Evolutionary conservation across 805 yeast species (phyloP), one percentile per base, ranked within the genome.

Genomic region (Candida wancherniae): DNA sequence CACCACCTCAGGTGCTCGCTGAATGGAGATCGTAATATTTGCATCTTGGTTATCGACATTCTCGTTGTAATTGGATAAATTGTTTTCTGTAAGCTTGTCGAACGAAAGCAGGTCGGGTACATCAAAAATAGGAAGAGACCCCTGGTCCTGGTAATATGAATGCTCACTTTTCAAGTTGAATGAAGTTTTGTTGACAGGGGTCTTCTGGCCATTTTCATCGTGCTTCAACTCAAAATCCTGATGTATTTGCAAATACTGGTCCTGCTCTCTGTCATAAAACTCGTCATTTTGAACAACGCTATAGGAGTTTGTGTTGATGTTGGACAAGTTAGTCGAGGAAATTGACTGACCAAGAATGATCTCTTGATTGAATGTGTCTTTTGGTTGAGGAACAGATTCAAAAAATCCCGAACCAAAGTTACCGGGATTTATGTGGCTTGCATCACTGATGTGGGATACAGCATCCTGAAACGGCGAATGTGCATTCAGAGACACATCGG

Each of bases 301-400:
- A n/a, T n/a, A n/a, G 14, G 26, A 9, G 11, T 19, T 17, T 15
- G 15, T 26, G 10, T 15, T 15, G 33, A 42, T 32, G 6, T 20
- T 29, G 8, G 23, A 40, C 34, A 64, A 49, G 39, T 64, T 60
- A 0, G 65, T 57, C 29, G 53, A 47, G 15, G 63, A 57, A 2
- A 64, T 51, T 4, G 67, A 61, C 21, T 57, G 64, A 2, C 71
- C 71, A 20, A 64, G 47, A 1, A 50, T 57, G 12, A 64, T 61
- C 37, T 61, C 69, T 15, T 47, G 46, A 31, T 56, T 61, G 37
- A 61, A 61, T 4, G 42, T 26, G 25, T 46, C 48, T 11, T n/a
- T 28, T 9, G 24, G 24, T n/a, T 24, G 33, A 6, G 29, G 25
- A 3, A 26, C 6, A 2, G 32, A 22, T 10, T 39, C 42, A 15